Conservation (phyloP, 345 rosid species). For the Brassica nigra region DNA sequence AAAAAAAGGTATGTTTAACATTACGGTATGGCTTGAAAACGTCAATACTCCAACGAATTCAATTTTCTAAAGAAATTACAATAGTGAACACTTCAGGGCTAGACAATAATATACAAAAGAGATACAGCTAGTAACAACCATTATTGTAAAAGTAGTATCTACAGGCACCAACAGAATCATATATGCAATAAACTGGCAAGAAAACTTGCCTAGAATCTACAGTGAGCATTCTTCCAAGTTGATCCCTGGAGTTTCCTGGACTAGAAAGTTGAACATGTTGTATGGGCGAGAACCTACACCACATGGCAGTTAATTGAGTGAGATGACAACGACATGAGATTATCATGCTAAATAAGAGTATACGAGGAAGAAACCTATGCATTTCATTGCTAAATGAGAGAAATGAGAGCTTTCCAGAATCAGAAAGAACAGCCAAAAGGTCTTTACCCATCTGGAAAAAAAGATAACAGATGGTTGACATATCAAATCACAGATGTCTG, state of each 20-base stretch:
- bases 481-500: constrained; percentile 19
- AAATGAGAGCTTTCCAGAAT: constrained; percentile 96
- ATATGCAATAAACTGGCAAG: neutral
- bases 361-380: constrained; percentile 69
- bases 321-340: constrained; percentile 11
- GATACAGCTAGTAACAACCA: neutral
- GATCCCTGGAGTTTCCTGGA: constrained; percentile 81
- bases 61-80: neutral
- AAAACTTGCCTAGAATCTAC: constrained; percentile 76
- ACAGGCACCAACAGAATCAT: constrained; percentile 15
- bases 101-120: neutral
- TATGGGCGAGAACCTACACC: constrained; percentile 81
- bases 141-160: neutral
- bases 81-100: neutral
- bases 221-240: constrained; percentile 86
- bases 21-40: neutral
- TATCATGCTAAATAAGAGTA: neutral
- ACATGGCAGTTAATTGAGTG: constrained; percentile 35
- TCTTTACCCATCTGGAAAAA: constrained; percentile 72
- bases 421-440: constrained; percentile 83
- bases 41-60: neutral
- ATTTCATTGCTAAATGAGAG: constrained; percentile 91
- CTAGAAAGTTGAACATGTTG: constrained; percentile 74
- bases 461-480: constrained; percentile 22
- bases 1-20: neutral